phyloP scores from a whole-genome alignment of 305 asterid genomes.

The Andrographis paniculata region DNA sequence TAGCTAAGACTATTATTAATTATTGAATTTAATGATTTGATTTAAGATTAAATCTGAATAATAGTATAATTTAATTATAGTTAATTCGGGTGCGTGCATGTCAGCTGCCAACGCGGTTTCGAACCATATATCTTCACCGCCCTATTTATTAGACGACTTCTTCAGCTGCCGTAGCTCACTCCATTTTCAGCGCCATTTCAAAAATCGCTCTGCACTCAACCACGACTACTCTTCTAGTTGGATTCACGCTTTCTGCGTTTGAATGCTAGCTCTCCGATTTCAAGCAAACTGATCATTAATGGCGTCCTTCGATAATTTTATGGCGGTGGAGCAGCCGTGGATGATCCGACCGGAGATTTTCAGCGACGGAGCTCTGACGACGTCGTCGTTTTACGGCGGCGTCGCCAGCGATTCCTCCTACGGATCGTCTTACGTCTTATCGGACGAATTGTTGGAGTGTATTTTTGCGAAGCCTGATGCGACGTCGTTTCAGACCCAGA shows the following conservation, averaged over 20 bases:
- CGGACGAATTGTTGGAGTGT: conserved; percentile 23
- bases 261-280: not conserved
- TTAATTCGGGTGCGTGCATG: not conserved
- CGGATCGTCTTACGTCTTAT: conserved; percentile 17
- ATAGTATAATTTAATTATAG: not conserved
- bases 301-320: conserved; percentile 47
- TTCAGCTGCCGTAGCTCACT: not conserved
- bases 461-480: conserved; percentile 18
- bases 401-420: conserved; percentile 10
- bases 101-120: not conserved
- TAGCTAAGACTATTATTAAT: no score
- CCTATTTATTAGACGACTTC: conserved; percentile 1
- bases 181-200: not conserved
- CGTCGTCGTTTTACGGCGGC: conserved; percentile 38
- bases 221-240: not conserved
- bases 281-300: conserved; percentile 10
- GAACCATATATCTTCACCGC: not conserved
- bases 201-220: not conserved
- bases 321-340: conserved; percentile 51
- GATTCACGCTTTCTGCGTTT: not conserved
- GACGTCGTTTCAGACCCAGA: conserved; percentile 30
- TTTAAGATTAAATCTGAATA: no score
- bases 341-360: conserved; percentile 28
- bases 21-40: no score
- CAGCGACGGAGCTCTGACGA: conserved; percentile 39